These are phyloP conservation scores for Themeda triandra DNA, from an alignment of 176 grass and related monocot genomes.

Conservation along the genomic window DNA sequence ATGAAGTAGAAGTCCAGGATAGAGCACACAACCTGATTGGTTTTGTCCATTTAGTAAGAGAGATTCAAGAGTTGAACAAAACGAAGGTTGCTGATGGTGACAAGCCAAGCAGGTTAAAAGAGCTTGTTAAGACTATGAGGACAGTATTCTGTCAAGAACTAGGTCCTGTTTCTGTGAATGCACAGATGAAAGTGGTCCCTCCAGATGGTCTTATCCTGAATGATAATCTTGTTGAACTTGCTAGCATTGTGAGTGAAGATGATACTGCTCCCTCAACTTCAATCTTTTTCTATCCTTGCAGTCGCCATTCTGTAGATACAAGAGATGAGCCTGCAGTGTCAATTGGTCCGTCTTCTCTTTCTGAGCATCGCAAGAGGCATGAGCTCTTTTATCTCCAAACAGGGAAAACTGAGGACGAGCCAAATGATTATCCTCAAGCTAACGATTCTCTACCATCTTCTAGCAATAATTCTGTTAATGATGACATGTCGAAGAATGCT, in stretches of 20 bases:
- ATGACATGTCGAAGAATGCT: slow-evolving; percentile 36
- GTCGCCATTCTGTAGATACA: slow-evolving; percentile 7
- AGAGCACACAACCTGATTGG: slow-evolving; percentile 74
- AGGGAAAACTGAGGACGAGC: slow-evolving; percentile 49
- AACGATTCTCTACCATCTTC: slow-evolving; percentile 56
- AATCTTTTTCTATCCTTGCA: slow-evolving; percentile 45
- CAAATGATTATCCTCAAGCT: slow-evolving; percentile 62
- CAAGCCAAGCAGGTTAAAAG: slow-evolving; percentile 21
- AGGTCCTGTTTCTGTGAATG: slow-evolving; percentile 73
- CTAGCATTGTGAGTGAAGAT: slow-evolving; percentile 48
- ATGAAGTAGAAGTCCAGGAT: slow-evolving; percentile 85
- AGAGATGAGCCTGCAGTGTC: slow-evolving; percentile 39
- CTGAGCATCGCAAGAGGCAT: slow-evolving; percentile 84
- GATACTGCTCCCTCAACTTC: slow-evolving; percentile 33
- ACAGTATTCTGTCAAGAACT: slow-evolving; percentile 72
- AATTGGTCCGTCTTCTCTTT: slow-evolving; percentile 50
- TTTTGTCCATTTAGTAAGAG: slow-evolving; percentile 46
- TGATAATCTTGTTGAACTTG: slow-evolving; percentile 59
- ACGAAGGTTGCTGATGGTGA: slow-evolving; percentile 28
- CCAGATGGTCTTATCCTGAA: slow-evolving; percentile 51
- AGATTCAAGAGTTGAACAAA: slow-evolving; percentile 43
- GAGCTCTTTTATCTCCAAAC: slow-evolving; percentile 77
- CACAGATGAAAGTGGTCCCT: slow-evolving; percentile 59
- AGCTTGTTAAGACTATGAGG: slow-evolving; percentile 52
- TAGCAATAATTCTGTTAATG: slow-evolving; percentile 30